Evolutionary conservation across 345 rosid genomes (phyloP).

Genomic region (Alliaria petiolata): DNA sequence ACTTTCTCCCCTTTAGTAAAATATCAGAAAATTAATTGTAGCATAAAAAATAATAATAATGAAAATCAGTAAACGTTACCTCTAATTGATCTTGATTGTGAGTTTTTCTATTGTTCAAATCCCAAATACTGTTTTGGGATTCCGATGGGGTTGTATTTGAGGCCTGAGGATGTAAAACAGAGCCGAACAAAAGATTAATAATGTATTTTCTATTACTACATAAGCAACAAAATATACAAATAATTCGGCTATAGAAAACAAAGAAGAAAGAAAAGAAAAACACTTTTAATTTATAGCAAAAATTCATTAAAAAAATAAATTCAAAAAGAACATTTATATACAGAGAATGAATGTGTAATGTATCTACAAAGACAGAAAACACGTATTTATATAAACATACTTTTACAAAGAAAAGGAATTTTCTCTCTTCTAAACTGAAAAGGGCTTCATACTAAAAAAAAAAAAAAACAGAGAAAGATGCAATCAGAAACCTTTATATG

Average conservation of each 20-base stretch:
- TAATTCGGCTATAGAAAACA: not conserved
- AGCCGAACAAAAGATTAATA: not conserved
- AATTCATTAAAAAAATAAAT: not conserved
- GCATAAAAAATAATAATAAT: not conserved
- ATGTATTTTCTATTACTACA: not conserved
- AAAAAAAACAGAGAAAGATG: not conserved
- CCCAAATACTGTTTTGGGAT: not conserved
- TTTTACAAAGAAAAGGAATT: not conserved
- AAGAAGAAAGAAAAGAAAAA: not conserved
- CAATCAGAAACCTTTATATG: not conserved
- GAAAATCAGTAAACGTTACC: conserved; percentile 4
- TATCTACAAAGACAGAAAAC: not conserved
- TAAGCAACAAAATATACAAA: not conserved
- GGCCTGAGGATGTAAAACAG: conserved; percentile 16
- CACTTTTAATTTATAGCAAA: not conserved
- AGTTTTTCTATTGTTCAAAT: conserved; percentile 15
- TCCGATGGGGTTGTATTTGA: not conserved
- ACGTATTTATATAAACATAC: not conserved
- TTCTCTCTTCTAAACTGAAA: not conserved
- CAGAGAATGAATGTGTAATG: not conserved
- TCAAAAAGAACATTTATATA: not conserved
- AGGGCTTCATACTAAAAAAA: not conserved
- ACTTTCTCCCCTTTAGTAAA: not conserved
- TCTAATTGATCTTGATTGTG: conserved; percentile 5
- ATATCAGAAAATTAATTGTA: not conserved